Conservation (phyloP, 148 eudicot species). For the Chenopodium album region DNA sequence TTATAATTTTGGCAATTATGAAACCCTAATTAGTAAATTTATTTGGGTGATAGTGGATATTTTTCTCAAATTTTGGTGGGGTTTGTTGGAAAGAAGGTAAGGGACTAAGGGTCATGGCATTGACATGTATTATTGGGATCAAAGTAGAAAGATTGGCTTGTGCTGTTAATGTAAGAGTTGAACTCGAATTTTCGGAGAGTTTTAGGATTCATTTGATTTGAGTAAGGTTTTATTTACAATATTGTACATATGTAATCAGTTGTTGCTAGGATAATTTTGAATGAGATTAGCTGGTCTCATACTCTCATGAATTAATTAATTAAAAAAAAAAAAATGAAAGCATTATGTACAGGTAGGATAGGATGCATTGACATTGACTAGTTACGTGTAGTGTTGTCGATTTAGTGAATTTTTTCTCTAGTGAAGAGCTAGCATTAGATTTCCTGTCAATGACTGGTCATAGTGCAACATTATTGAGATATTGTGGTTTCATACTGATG, state of each 20-base stretch:
- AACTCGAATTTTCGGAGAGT: background rate
- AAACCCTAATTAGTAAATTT: constrained; percentile 11
- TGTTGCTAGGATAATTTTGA: background rate
- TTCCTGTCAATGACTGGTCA: background rate
- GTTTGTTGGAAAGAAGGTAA: background rate
- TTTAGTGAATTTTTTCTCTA: no score
- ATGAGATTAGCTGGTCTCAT: background rate
- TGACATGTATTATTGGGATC: background rate
- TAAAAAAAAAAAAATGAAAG: no score
- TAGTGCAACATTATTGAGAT: background rate
- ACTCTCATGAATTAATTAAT: no score
- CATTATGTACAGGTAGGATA: background rate
- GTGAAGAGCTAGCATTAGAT: background rate
- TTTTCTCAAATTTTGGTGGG: background rate
- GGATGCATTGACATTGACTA: background rate
- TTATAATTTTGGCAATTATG: background rate
- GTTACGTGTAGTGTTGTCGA: background rate
- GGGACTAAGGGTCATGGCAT: background rate
- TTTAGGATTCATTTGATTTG: background rate
- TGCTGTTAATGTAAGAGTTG: background rate
- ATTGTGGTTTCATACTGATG: background rate
- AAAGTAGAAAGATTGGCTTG: background rate
- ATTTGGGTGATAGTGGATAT: background rate
- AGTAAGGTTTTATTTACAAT: background rate
- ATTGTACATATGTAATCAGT: no score